Evolutionary conservation across 2,329 filamentous ascomycete species (phyloP).

Genomic region (Teratosphaeria gauchensis): DNA sequence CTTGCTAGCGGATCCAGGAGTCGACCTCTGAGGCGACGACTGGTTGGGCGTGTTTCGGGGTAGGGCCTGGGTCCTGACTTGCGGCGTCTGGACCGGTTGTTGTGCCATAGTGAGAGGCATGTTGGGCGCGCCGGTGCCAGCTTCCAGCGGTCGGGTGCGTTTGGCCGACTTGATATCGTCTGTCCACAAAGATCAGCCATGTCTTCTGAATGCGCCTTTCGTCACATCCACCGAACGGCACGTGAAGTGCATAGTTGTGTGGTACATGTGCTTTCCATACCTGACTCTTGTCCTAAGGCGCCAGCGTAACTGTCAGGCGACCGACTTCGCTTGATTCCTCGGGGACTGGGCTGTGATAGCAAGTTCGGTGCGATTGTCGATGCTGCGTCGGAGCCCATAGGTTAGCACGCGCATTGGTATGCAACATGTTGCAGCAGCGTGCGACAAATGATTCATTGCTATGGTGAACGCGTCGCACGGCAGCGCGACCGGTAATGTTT

Average conservation of each 20-base stretch:
- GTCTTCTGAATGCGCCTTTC: neutral
- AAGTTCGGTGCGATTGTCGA: slow-evolving; percentile 37
- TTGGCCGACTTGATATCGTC: slow-evolving; percentile 35
- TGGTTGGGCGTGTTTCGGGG: slow-evolving; percentile 41
- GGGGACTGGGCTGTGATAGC: slow-evolving; percentile 43
- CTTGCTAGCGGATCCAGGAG: slow-evolving; percentile 40
- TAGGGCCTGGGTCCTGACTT: slow-evolving; percentile 40
- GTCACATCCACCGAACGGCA: neutral
- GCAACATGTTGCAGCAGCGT: slow-evolving; percentile 7
- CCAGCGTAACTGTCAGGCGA: slow-evolving; percentile 55
- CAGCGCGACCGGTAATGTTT: slow-evolving; percentile 5
- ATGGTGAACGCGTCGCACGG: slow-evolving; percentile 10
- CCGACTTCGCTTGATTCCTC: slow-evolving; percentile 70
- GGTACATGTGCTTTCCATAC: slow-evolving; percentile 46
- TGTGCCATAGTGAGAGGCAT: slow-evolving; percentile 42
- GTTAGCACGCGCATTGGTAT: slow-evolving; percentile 1
- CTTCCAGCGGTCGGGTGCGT: slow-evolving; percentile 17
- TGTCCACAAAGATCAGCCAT: slow-evolving; percentile 17
- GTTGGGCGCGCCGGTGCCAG: slow-evolving; percentile 15
- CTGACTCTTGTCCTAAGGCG: slow-evolving; percentile 41
- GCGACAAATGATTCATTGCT: neutral
- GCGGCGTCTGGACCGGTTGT: slow-evolving; percentile 42
- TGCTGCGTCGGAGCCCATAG: slow-evolving; percentile 30
- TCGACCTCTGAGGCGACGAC: neutral
- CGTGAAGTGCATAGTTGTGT: slow-evolving; percentile 12